phyloP scores from a whole-genome alignment of 768 basidiomycete genomes.

The Hypholoma sublateritium region DNA sequence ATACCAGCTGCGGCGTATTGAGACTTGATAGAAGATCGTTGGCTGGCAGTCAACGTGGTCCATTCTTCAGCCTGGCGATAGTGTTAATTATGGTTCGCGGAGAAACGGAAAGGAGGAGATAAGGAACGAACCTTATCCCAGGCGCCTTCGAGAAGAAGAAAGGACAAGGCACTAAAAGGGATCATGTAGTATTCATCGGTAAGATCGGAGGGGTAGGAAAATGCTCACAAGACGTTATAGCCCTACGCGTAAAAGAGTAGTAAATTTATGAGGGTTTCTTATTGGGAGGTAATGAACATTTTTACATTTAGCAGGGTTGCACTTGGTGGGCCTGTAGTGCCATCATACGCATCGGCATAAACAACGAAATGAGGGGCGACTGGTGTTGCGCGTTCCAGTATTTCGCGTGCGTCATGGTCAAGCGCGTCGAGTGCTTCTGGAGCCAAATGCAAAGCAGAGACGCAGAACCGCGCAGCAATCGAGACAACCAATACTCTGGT shows the following conservation, averaged over 20 bases:
- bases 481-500: conserved; percentile 3
- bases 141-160: conserved; percentile 54
- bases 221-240: conserved; percentile 55
- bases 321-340: conserved; percentile 47
- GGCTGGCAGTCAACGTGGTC: conserved; percentile 42
- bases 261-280: too few relatives aligned
- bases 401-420: conserved; percentile 29
- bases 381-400: conserved; percentile 36
- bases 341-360: conserved; percentile 43
- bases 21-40: conserved; percentile 48
- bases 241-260: conserved; percentile 34
- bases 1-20: conserved; percentile 61
- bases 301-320: conserved; percentile 42
- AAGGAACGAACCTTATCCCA: conserved; percentile 47
- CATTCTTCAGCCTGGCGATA: conserved; percentile 45
- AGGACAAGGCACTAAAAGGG: conserved; percentile 43
- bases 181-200: conserved; percentile 3
- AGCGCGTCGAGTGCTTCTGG: conserved; percentile 23
- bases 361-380: conserved; percentile 53
- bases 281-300: neutral
- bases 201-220: neutral
- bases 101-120: neutral
- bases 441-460: conserved; percentile 13
- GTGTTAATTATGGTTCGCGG: neutral
- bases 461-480: conserved; percentile 1